Conservation (phyloP, 1,284 basidiomycete genomes). For the Inonotus hispidus region DNA sequence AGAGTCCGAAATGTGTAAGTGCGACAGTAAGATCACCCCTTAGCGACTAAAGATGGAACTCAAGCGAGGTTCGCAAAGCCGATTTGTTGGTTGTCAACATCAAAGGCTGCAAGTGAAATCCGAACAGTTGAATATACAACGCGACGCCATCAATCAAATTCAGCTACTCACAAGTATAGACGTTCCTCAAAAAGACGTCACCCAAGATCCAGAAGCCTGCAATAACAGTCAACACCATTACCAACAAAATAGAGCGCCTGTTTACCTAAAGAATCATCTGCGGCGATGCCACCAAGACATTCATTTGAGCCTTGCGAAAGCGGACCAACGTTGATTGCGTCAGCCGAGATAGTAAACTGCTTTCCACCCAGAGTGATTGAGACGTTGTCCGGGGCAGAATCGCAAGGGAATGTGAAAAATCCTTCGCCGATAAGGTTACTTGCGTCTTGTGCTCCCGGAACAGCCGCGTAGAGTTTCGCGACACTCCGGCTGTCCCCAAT, state of each 20-base stretch:
- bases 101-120: constrained; percentile 14
- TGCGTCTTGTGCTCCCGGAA: constrained; percentile 34
- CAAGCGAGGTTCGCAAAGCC: constrained; percentile 17
- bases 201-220: constrained; percentile 21
- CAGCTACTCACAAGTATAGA: constrained; percentile 21
- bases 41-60: background rate
- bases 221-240: background rate
- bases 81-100: constrained; percentile 20
- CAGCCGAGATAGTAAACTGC: constrained; percentile 16
- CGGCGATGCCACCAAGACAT: constrained; percentile 21
- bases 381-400: constrained; percentile 13
- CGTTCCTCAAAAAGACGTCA: constrained; percentile 23
- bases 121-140: background rate
- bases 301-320: constrained; percentile 17
- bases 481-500: constrained; percentile 43
- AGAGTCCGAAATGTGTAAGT: too few relatives aligned
- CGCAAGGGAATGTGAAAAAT: constrained; percentile 21
- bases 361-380: constrained; percentile 21
- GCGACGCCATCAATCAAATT: background rate
- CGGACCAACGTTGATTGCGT: constrained; percentile 20
- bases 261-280: constrained; percentile 12
- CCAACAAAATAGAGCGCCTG: background rate
- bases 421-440: constrained; percentile 19
- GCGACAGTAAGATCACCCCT: too few relatives aligned
- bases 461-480: constrained; percentile 37